Evolutionary conservation across 148 eudicot species (phyloP), one percentile per base, ranked within the genome.

Genomic region (Rhododendron henanense): DNA sequence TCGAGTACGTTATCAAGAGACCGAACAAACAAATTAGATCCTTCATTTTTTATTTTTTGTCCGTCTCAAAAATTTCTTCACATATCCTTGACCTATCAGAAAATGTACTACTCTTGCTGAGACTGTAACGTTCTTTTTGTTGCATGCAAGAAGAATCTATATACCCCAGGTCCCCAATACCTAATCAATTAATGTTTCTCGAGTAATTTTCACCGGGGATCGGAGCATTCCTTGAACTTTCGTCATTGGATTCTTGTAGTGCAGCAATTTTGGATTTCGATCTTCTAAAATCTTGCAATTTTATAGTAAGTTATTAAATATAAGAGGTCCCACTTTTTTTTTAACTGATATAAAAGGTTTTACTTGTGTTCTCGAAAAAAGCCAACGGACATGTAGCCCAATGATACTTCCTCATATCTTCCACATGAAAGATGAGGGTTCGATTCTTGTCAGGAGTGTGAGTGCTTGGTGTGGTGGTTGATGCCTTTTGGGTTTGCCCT

Each of bases 391-490:
- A 10, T 51, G 55, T 51, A 13, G 3, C 3, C 0, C 51, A 48
- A 48, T 10, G 51, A 10, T 8, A 48, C 51, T 48, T 10, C 0
- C 51, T 48, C 51, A 48, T 3, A 9, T 48, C 13, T 10, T 48
- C 0, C 51, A 10, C 10, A 48, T 48, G 51, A 48, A 48, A 48
- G 51, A 10, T 10, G 13, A 48, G 13, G 2, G 0, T 10, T 48
- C 51, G 0, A 48, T 48, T 48, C 3, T 41, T 0, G 6, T 41
- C 7, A 6, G 0, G 8, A 41, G 1, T 6, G 6, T 1, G 1
- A 41, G 8, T 41, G 6, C 45, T 41, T 41, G 44, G 44, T 41
- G 1, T 6, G 45, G 44, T 41, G 1, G 8, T 41, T 41, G 45
- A 41, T 41, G 1, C 1, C 1, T 0, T 41, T 41, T 41, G 8